Evolutionary conservation across 306 rosid species (phyloP).

Genomic region (Dalbergia cochinchinensis): DNA sequence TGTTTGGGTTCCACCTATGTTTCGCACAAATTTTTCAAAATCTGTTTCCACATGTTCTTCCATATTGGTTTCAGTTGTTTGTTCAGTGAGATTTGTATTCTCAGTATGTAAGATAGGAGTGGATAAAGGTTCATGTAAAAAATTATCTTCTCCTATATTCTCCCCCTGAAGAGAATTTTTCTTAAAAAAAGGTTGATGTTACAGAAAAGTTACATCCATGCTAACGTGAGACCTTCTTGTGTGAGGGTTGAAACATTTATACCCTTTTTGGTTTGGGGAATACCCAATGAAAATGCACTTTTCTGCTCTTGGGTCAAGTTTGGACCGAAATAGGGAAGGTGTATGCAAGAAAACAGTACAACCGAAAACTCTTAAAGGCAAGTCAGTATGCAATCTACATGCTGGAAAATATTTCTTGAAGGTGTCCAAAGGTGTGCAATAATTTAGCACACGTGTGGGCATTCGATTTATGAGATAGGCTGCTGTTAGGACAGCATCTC

Average conservation of each 20-base stretch:
- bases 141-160: no score
- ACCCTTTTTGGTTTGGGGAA: background rate
- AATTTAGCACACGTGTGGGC: background rate
- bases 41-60: background rate
- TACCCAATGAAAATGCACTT: constrained; percentile 10
- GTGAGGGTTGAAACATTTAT: background rate
- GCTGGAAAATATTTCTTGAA: background rate
- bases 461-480: background rate
- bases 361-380: background rate
- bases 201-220: background rate
- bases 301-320: background rate
- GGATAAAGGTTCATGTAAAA: background rate
- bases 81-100: background rate
- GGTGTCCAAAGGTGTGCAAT: background rate
- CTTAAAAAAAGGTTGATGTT: background rate
- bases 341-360: background rate
- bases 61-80: background rate
- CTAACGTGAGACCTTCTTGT: background rate
- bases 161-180: background rate
- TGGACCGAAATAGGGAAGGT: background rate
- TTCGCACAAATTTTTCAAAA: background rate
- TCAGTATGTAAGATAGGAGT: background rate
- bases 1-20: background rate
- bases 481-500: background rate
- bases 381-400: background rate